Base-by-base conservation (phyloP, 768 basidiomycete species). In the Coprinellus aureogranulatus region DNA sequence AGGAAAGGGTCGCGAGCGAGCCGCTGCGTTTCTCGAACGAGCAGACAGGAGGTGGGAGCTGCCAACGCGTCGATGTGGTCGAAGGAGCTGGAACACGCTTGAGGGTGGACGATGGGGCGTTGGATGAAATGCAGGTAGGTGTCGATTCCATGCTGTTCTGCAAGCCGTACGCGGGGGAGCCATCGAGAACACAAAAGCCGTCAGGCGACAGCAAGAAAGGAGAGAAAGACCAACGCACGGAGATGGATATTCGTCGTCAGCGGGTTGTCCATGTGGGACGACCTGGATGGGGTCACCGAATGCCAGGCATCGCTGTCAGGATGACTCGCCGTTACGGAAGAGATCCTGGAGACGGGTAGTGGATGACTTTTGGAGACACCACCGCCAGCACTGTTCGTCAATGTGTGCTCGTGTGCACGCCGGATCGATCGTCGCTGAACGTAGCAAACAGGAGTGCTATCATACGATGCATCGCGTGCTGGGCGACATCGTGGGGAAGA, bases 71-170 rank as follows among this genome's bases (percentile, higher is more conserved):
- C 90, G 57, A 26, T 0, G 83, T 75, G 51, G 88, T 76, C 25
- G 85, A 76, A 30, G 82, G 73, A 23, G 85, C 78, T 23, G 82
- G 70, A 44, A 90, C 90, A 83, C 50, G 83, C 77, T 73, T 90
- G 88, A 23, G 92, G 92, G 64, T 93, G 90, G 53, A 89, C 85
- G 68, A 98, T 92, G 73, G 97, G 89, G 61, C 96, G 89, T 60
- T 95, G 92, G 63, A 99, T 92, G 78, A 97, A 97, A 75, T 99
- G 95, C 61, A 94, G 84, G 75, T 98, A 97, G 57, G 94, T 97
- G 75, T 97, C 95, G 66, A 94, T 82, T 58, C 95, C 94, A 82
- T 98, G 94, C 68, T 94, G 91, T 70, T 98, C 94, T 62, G 93
- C 92, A 67, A 98, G 85, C 96, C 98, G 74, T 48, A 67, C 31